Conservation (phyloP, 495 filamentous ascomycete species). For the Tuber magnatum region DNA sequence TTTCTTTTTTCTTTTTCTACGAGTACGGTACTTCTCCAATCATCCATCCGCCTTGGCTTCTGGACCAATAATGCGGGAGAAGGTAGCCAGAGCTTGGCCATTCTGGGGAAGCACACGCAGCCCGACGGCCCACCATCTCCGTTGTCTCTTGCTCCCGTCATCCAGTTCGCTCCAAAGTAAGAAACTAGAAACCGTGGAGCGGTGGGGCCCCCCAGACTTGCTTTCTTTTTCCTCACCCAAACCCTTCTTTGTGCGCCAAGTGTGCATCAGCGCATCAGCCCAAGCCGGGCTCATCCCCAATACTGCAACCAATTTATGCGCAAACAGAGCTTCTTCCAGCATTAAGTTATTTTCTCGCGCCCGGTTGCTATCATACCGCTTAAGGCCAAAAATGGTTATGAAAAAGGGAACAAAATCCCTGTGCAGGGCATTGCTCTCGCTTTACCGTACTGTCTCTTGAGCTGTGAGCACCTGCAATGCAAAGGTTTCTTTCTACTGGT, state of each 20-base stretch:
- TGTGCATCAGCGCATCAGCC: neutral
- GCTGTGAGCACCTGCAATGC: neutral
- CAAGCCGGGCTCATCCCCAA: neutral
- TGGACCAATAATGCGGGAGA: neutral
- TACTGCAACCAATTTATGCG: neutral
- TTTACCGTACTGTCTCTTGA: neutral
- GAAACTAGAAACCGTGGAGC: neutral
- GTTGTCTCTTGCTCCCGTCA: neutral
- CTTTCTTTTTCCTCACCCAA: neutral
- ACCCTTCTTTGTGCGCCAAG: neutral
- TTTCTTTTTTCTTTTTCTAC: neutral
- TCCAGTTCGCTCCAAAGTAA: neutral
- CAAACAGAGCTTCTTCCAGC: neutral
- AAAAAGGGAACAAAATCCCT: no score
- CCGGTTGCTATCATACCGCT: neutral
- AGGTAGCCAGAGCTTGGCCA: neutral
- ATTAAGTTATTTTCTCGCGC: neutral
- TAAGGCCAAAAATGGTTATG: neutral
- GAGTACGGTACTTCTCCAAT: neutral
- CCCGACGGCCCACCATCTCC: neutral
- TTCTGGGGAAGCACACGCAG: neutral
- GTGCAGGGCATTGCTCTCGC: neutral
- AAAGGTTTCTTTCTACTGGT: no score
- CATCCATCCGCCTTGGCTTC: neutral
- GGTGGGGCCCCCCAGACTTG: neutral